Evolutionary conservation across 1,284 basidiomycete genomes (phyloP), one percentile per base, ranked within the genome.

Genomic region (Pterula multifida): DNA sequence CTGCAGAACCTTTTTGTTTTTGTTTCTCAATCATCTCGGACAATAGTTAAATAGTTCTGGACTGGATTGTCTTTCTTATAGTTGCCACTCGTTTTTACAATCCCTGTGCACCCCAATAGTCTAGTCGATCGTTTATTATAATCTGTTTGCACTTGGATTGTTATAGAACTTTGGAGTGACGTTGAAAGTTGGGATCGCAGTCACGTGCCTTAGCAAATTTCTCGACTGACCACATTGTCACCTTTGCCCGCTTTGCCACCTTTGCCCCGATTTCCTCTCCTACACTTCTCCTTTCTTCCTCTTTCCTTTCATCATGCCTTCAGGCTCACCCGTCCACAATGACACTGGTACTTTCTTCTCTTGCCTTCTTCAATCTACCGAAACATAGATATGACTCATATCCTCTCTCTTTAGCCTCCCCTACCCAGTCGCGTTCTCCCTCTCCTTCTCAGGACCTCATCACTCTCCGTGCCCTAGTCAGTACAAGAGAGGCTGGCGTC

Each of bases 401-500:
- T 39, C 47, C 57, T 54, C 53, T 51, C 36, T 55, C 52, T 48
- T 21, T 55, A 75, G 70, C 63, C 53, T 73, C 75, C 49, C 73
- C 76, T 50, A 69, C 73, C 55, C 74, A 69, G 59, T 88, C 85
- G 58, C 80, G 79, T 61, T 83, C 84, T 50, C 76, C 81, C 32
- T 81, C 83, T 44, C 75, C 73, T 45, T 61, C 66, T 50, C 66
- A 77, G 51, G 85, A 87, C 59, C 71, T 78, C 35, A 76, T 97
- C 60, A 91, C 90, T 57, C 81, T 97, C 51, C 85, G 93, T 58
- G 88, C 93, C 44, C 85, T 97, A 60, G 93, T 97, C 60, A 89
- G 82, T 64, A 94, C 91, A 56, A 96, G 95, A 71, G 93, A 97
- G 68, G 93, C 93, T 50, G 93, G 93, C 60, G 85, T 97, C 65